Percentiles rank a stretch among this genome's conserved stretches.
Evolutionary conservation across 192 early-diverging fungal genomes (phyloP).

Genomic region (Gonapodya prolifera): DNA sequence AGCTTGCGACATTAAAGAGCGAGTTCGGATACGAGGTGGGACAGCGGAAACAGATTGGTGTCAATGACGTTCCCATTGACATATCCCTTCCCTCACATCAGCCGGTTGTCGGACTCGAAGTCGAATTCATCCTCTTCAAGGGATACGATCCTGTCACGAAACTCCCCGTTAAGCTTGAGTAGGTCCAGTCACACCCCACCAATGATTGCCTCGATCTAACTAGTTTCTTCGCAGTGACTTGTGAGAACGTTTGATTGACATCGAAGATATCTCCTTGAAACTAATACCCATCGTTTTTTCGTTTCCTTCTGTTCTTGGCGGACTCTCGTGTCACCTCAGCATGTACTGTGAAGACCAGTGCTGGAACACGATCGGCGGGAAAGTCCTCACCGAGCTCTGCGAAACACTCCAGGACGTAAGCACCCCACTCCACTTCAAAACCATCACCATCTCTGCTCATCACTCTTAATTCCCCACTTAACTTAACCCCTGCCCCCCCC

Average conservation of each 20-base stretch:
- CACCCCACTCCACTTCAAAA: no score
- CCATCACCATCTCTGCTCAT: background rate
- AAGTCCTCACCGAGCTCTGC: background rate
- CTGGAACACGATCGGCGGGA: background rate
- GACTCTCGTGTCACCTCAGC: no score
- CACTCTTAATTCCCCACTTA: background rate
- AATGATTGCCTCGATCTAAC: no score
- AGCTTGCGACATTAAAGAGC: background rate
- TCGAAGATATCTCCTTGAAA: background rate
- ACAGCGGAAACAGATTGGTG: no score
- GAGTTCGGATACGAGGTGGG: background rate
- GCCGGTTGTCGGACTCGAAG: background rate
- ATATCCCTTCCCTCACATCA: no score
- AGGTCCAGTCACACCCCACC: background rate
- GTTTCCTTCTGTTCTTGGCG: background rate
- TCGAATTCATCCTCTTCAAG: background rate
- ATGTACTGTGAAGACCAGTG: background rate
- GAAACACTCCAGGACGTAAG: background rate
- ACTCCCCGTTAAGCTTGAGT: background rate
- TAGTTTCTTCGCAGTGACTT: background rate
- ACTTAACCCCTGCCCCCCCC: no score
- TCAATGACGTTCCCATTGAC: no score
- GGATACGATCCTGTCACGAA: background rate
- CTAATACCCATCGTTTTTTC: background rate
- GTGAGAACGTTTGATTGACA: background rate